These are phyloP conservation scores for Perkinsus olseni DNA, from an alignment of 169 alveolate species.

Conservation along the genomic window DNA sequence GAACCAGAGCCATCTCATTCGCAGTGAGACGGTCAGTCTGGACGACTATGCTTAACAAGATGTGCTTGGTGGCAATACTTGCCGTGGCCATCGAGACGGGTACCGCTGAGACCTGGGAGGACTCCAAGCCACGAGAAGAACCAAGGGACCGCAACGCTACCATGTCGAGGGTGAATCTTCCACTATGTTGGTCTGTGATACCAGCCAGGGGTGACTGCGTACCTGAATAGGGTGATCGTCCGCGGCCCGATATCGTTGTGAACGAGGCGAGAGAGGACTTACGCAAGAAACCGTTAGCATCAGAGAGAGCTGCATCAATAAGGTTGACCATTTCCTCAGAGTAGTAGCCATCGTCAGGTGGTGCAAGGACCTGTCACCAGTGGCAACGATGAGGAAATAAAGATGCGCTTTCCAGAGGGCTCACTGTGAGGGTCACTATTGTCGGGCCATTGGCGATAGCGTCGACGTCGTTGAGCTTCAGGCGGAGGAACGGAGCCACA, in stretches of 20 bases:
- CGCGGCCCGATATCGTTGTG: neutral
- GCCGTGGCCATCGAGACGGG: neutral
- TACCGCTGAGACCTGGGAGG: neutral
- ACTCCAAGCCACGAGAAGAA: neutral
- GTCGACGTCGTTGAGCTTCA: neutral
- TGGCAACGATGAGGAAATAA: neutral
- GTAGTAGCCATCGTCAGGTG: neutral
- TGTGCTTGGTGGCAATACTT: neutral
- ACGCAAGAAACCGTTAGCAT: neutral
- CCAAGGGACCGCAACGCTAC: neutral
- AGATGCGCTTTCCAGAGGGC: neutral
- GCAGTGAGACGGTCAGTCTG: neutral
- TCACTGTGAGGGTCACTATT: neutral
- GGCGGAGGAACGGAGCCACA: neutral
- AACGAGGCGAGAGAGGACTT: neutral
- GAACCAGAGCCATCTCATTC: neutral
- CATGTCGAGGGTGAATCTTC: neutral
- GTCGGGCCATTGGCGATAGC: neutral
- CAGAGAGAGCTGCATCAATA: neutral
- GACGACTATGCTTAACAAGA: neutral
- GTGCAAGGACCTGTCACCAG: neutral
- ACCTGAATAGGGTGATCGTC: neutral
- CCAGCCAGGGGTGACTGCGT: neutral
- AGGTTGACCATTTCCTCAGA: neutral
- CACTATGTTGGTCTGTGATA: neutral